A percentile compares a stretch with the other conserved stretches of the same genome.
These are phyloP conservation scores for Epichloe baconii DNA, from an alignment of 2,329 filamentous ascomycete genomes.

Conservation along the genomic window DNA sequence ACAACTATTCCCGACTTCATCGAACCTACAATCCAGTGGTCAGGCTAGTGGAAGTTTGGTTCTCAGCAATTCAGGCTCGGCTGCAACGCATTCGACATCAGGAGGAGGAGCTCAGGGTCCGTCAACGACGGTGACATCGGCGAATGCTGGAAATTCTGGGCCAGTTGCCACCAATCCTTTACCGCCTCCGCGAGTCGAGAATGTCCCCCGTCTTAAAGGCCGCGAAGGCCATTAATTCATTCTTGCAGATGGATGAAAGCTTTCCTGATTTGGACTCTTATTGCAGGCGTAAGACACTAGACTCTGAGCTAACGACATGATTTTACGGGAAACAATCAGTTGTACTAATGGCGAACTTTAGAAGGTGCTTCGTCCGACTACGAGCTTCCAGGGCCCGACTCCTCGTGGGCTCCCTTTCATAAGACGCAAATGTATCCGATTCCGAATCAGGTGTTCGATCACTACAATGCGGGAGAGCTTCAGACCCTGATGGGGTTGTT, in stretches of 20 bases:
- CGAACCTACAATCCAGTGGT: conserved; percentile 11
- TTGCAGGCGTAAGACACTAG: conserved; percentile 57
- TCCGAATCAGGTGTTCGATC: conserved; percentile 81
- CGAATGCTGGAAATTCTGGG: conserved; percentile 15
- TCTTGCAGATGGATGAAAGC: conserved; percentile 59
- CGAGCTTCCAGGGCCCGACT: conserved; percentile 54
- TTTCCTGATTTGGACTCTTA: conserved; percentile 87
- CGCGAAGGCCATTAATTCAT: conserved; percentile 69
- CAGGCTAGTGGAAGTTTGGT: conserved; percentile 7
- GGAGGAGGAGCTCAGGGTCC: conserved; percentile 1
- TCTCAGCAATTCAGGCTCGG: conserved; percentile 3
- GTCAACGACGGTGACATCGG: conserved; percentile 11
- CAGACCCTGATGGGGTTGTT: conserved; percentile 93
- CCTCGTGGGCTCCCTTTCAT: conserved; percentile 80
- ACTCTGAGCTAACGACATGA: background rate
- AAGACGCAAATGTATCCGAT: conserved; percentile 78
- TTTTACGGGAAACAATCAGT: background rate
- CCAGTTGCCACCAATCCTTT: conserved; percentile 20
- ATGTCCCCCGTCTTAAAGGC: conserved; percentile 66
- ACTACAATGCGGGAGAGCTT: conserved; percentile 78
- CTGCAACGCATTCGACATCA: background rate
- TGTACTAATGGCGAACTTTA: conserved; percentile 26
- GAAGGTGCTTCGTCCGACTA: conserved; percentile 89
- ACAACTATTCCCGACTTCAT: conserved; percentile 32
- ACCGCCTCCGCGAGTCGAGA: conserved; percentile 32